Percentiles rank a stretch among this genome's conserved stretches.
Evolutionary conservation across 2,329 filamentous ascomycete genomes (phyloP).

Genomic region (Aspergillus vadensis): DNA sequence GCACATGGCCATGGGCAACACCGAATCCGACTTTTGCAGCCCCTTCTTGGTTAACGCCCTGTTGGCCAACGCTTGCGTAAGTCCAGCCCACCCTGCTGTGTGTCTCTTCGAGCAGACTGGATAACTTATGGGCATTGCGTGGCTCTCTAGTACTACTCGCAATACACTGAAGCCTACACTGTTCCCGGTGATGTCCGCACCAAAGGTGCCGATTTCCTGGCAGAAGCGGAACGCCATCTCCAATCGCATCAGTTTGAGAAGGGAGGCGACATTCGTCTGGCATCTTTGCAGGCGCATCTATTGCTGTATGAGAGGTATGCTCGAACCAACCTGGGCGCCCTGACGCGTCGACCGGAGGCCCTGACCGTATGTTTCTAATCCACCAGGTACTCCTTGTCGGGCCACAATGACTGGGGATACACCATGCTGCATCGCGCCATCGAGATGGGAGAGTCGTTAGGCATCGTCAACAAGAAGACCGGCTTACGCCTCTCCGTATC

Average conservation of each 20-base stretch:
- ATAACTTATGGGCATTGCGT: neutral
- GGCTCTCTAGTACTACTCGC: conserved; percentile 25
- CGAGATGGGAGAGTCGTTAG: conserved; percentile 27
- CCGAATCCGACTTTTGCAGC: conserved; percentile 71
- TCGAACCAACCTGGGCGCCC: neutral
- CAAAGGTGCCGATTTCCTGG: conserved; percentile 29
- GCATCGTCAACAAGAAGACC: conserved; percentile 22
- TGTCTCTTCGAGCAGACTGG: too few relatives aligned
- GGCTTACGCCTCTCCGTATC: conserved; percentile 14
- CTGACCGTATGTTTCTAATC: neutral
- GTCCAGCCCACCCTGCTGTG: too few relatives aligned
- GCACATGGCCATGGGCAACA: conserved; percentile 28
- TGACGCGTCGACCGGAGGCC: neutral
- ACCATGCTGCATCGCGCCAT: conserved; percentile 31
- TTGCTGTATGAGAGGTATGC: conserved; percentile 31
- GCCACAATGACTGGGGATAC: conserved; percentile 31
- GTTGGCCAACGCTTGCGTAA: conserved; percentile 56
- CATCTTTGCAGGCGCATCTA: conserved; percentile 28
- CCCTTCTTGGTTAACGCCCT: conserved; percentile 83
- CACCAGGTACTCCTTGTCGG: conserved; percentile 30
- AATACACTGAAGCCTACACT: conserved; percentile 32
- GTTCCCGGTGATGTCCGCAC: conserved; percentile 29
- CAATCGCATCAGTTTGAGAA: conserved; percentile 17
- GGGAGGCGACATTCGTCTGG: conserved; percentile 18
- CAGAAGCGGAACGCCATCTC: conserved; percentile 28